These are phyloP conservation scores for Geotrichum phurueaensis DNA, from an alignment of 1,139 yeast genomes.

Conservation along the genomic window DNA sequence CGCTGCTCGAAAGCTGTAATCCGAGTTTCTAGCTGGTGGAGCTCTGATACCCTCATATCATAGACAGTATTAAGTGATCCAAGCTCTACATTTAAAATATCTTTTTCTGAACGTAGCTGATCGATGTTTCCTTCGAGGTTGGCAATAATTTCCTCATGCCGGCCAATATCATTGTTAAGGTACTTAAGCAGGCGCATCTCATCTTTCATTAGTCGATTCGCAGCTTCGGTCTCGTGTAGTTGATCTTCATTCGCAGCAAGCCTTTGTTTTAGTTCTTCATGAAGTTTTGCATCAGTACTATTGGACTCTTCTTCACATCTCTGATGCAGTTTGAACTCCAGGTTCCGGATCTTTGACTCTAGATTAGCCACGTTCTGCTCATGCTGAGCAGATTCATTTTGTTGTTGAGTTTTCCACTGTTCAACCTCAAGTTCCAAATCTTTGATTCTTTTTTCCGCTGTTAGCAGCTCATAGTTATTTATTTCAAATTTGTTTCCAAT, in stretches of 20 bases:
- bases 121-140: constrained; percentile 21
- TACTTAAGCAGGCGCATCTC: constrained; percentile 15
- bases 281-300: constrained; percentile 2
- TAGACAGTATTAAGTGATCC: constrained; percentile 28
- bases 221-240: constrained; percentile 17
- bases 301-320: not conserved
- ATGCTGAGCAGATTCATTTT: not conserved
- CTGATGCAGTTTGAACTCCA: constrained; percentile 2
- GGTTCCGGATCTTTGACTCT: constrained; percentile 4
- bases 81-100: constrained; percentile 23
- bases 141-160: constrained; percentile 19
- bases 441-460: not conserved
- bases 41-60: constrained; percentile 26
- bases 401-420: not conserved
- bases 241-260: constrained; percentile 17
- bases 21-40: constrained; percentile 28
- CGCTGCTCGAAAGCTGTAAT: constrained; percentile 29
- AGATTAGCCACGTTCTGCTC: not conserved
- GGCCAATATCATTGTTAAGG: constrained; percentile 16
- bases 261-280: not conserved
- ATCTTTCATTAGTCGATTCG: constrained; percentile 9
- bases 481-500: not conserved
- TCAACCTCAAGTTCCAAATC: not conserved
- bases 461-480: not conserved
- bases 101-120: constrained; percentile 24